phyloP scores from a whole-genome alignment of 2,329 filamentous ascomycete genomes.

The Colletotrichum endophyticum region DNA sequence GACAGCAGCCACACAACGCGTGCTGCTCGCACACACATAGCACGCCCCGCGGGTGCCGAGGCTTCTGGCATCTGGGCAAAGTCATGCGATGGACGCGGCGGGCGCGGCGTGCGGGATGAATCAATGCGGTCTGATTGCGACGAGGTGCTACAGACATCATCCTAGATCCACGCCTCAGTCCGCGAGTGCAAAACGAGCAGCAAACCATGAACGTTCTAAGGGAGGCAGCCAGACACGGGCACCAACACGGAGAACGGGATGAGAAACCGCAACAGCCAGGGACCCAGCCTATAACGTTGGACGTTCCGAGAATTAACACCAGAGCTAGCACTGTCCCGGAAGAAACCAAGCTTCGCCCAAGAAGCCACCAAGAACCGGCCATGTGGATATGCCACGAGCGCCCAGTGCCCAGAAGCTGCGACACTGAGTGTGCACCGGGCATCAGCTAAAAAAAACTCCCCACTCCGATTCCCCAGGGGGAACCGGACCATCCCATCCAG shows the following conservation, averaged over 20 bases:
- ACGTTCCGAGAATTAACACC: neutral
- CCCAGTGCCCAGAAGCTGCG: neutral
- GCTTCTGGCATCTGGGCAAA: neutral
- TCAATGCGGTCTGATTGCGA: neutral
- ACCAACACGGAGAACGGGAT: neutral
- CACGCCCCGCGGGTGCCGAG: neutral
- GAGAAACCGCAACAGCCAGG: neutral
- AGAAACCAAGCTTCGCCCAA: neutral
- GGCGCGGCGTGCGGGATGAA: neutral
- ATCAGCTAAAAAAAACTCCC: neutral
- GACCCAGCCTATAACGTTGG: neutral
- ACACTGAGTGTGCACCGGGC: neutral
- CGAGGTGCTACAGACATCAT: neutral
- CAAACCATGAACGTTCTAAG: neutral
- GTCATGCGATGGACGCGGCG: neutral
- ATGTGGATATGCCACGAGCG: neutral
- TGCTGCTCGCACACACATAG: neutral
- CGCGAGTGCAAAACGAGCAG: neutral
- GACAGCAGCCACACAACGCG: neutral
- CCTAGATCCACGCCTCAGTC: neutral
- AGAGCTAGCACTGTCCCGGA: neutral
- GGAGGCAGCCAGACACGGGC: constrained; percentile 5
- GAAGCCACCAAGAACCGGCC: neutral
- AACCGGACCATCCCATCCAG: neutral
- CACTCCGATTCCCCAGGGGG: neutral